A percentile compares a stretch with the other conserved stretches of the same genome.
Conservation (phyloP, 805 yeast species). For the Nematodospora valgi region DNA sequence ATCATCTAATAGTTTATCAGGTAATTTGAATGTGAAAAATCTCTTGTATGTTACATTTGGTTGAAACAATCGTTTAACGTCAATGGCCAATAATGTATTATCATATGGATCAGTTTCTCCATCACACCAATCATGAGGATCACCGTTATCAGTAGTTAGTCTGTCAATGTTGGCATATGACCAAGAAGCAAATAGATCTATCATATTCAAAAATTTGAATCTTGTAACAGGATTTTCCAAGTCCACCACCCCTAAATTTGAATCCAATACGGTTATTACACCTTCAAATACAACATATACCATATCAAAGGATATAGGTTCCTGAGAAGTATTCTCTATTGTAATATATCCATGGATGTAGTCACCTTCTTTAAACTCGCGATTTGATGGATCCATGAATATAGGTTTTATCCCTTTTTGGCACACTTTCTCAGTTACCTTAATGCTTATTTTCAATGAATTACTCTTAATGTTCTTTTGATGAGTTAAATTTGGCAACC, state of each 20-base stretch:
- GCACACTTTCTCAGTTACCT: slow-evolving; percentile 36
- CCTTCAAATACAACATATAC: slow-evolving; percentile 44
- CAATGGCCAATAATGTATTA: slow-evolving; percentile 32
- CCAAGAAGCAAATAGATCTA: slow-evolving; percentile 44
- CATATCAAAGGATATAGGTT: slow-evolving; percentile 41
- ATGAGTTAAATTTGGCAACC: slow-evolving; percentile 31
- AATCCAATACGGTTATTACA: slow-evolving; percentile 23
- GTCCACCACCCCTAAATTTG: slow-evolving; percentile 19
- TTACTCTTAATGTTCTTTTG: slow-evolving; percentile 23
- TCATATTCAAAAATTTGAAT: slow-evolving; percentile 41
- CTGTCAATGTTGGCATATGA: slow-evolving; percentile 42
- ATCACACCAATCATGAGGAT: slow-evolving; percentile 44
- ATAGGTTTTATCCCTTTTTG: slow-evolving; percentile 37
- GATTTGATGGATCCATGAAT: slow-evolving; percentile 27
- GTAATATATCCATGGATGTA: slow-evolving; percentile 43
- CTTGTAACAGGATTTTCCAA: slow-evolving; percentile 18
- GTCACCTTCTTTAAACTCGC: slow-evolving; percentile 40
- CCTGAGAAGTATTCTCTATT: slow-evolving; percentile 24
- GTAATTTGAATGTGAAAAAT: slow-evolving; percentile 38
- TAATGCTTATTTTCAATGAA: slow-evolving; percentile 28
- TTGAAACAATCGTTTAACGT: slow-evolving; percentile 32
- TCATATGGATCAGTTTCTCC: slow-evolving; percentile 44
- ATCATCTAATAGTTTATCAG: slow-evolving; percentile 40
- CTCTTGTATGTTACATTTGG: slow-evolving; percentile 40
- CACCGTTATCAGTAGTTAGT: slow-evolving; percentile 34